Conservation (phyloP, 495 filamentous ascomycete species). For the Cercophora samala region DNA sequence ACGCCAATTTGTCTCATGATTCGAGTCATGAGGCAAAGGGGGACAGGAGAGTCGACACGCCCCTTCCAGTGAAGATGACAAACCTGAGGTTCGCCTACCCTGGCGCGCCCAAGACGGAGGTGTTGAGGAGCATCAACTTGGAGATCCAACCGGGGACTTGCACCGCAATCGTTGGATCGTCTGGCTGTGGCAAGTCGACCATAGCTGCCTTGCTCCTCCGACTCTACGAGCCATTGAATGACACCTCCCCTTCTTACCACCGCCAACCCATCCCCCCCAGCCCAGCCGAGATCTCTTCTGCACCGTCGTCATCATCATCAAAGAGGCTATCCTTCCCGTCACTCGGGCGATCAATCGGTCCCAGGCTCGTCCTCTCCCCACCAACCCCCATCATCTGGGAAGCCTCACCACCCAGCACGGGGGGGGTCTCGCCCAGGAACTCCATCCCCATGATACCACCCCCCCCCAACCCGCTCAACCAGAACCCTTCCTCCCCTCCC, state of each 20-base stretch:
- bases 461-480: not conserved
- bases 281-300: not conserved
- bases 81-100: slow-evolving; percentile 69
- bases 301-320: too few relatives aligned
- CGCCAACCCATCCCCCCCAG: not conserved
- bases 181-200: slow-evolving; percentile 88
- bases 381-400: not conserved
- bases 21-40: slow-evolving; percentile 63
- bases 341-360: too few relatives aligned
- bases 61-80: slow-evolving; percentile 61
- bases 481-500: slow-evolving; percentile 26
- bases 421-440: not conserved
- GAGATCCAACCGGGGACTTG: slow-evolving; percentile 55
- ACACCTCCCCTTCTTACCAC: slow-evolving; percentile 30
- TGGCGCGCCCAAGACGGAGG: slow-evolving; percentile 46
- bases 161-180: slow-evolving; percentile 75
- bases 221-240: slow-evolving; percentile 29
- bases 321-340: too few relatives aligned
- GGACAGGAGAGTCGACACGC: slow-evolving; percentile 40
- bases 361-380: not conserved
- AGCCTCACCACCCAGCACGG: not conserved
- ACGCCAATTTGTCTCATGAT: slow-evolving; percentile 52
- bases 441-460: not conserved
- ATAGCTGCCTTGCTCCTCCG: slow-evolving; percentile 68
- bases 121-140: slow-evolving; percentile 61